These are phyloP conservation scores for Pseudonitzschia pungens DNA, from an alignment of 108 stramenopile species.

Conservation along the genomic window DNA sequence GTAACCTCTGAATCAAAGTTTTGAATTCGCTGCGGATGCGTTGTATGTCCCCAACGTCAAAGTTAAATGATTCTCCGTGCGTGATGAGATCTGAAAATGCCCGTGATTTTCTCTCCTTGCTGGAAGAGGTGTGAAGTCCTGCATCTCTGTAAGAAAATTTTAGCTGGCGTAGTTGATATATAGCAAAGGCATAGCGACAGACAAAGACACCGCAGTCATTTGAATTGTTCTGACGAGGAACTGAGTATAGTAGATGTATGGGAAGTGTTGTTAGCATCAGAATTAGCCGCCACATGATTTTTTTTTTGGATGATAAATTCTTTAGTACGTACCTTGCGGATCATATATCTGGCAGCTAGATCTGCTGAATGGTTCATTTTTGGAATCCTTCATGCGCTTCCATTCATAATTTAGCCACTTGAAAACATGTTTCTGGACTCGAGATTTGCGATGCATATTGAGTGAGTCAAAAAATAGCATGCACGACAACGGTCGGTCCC, in stretches of 20 bases:
- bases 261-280: not conserved
- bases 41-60: slow-evolving; percentile 67
- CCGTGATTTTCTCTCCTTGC: not conserved
- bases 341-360: slow-evolving; percentile 43
- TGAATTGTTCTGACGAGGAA: slow-evolving; percentile 81
- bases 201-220: slow-evolving; percentile 93
- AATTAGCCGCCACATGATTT: not conserved
- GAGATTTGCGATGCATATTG: slow-evolving; percentile 60
- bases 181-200: slow-evolving; percentile 75
- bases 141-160: slow-evolving; percentile 41
- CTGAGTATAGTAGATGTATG: slow-evolving; percentile 21
- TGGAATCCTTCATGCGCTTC: slow-evolving; percentile 39
- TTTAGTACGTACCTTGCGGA: slow-evolving; percentile 63
- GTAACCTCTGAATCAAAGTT: slow-evolving; percentile 49
- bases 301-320: too few species aligned
- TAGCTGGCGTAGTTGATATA: slow-evolving; percentile 56
- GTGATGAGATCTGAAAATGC: slow-evolving; percentile 45
- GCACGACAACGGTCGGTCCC: slow-evolving; percentile 34
- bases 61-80: slow-evolving; percentile 52
- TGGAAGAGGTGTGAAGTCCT: slow-evolving; percentile 7
- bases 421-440: slow-evolving; percentile 41
- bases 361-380: slow-evolving; percentile 34
- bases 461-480: slow-evolving; percentile 86
- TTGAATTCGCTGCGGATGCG: slow-evolving; percentile 62
- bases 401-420: slow-evolving; percentile 83